Evolutionary conservation across 176 grass and related monocot genomes (phyloP).

Genomic region (Eleusine indica): DNA sequence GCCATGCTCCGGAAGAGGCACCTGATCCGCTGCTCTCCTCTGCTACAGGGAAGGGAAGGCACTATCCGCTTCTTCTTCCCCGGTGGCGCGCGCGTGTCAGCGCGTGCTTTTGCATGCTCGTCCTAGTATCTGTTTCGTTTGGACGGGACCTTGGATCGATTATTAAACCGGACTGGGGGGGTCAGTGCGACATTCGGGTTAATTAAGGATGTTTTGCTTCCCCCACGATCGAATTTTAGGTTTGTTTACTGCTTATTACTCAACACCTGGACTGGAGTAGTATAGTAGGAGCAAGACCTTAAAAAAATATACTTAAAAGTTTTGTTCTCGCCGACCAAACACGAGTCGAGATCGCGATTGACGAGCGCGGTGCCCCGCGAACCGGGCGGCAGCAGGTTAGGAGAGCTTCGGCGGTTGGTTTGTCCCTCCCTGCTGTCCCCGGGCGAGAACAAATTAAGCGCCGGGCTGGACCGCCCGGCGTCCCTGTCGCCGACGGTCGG

Average conservation of each 20-base stretch:
- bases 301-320: no score
- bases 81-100: slow-evolving; percentile 10
- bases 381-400: neutral
- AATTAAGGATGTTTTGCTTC: neutral
- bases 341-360: neutral
- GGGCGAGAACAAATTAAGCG: slow-evolving; percentile 9
- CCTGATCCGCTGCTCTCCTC: neutral
- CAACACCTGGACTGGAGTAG: no score
- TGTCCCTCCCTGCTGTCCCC: slow-evolving; percentile 26
- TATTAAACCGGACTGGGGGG: neutral
- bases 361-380: slow-evolving; percentile 27
- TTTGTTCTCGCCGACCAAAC: slow-evolving; percentile 17
- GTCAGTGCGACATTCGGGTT: neutral
- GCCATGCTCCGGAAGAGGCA: neutral
- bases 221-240: no score
- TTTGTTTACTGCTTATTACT: no score
- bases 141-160: neutral
- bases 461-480: neutral
- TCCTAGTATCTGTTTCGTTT: neutral
- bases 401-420: neutral
- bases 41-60: no score
- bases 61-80: no score
- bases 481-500: slow-evolving; percentile 11
- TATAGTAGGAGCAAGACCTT: no score
- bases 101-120: neutral